Evolutionary conservation across 2,329 filamentous ascomycete species (phyloP), one percentile per base, ranked within the genome.

Genomic region (Neonectria punicea): DNA sequence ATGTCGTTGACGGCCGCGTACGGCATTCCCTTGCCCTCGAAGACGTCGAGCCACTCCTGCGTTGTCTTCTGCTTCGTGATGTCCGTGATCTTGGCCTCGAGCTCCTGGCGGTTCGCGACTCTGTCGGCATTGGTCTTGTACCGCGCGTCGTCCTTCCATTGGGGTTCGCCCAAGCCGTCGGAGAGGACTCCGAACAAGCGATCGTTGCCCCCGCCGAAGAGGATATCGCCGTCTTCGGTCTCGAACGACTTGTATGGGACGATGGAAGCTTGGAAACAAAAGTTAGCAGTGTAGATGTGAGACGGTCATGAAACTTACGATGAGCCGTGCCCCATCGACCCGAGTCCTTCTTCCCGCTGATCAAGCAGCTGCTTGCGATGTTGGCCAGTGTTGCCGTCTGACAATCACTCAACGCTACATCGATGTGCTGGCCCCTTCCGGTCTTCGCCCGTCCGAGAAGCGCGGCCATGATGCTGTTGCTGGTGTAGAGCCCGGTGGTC

Each of bases 281-380:
- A 20, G 43, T 70, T 41, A 69, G 63, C 3, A 25, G 34, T 56
- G n/a, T 1, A 8, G 1, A n/a, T 10, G 18, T 39, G 32, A 5
- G 32, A 57, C 13, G n/a, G 10, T 14, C 6, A 10, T 10, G 22
- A 34, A 6, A 80, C 82, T 81, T 83, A 93, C 92, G 96, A 84
- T 99, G 96, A 47, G 95, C 95, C 4, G 96, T 99, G 7, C 96
- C 96, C 95, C 96, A 98, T 68, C 96, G 87, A 0, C 96, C 96
- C 3, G 90, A 88, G 77, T 99, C 96, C 70, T 91, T 91, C 79
- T 97, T 82, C 2, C 94, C 94, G 72, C 92, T 97, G 67, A 98
- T 92, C 46, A 99, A 83, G 65, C 91, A 93, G 65, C 94, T 97
- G 76, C 93, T 97, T 9, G 95, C 96, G 74, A 99, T 93, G 77